Base-by-base conservation (phyloP, 345 rosid genomes). In the Bretschneidera sinensis region DNA sequence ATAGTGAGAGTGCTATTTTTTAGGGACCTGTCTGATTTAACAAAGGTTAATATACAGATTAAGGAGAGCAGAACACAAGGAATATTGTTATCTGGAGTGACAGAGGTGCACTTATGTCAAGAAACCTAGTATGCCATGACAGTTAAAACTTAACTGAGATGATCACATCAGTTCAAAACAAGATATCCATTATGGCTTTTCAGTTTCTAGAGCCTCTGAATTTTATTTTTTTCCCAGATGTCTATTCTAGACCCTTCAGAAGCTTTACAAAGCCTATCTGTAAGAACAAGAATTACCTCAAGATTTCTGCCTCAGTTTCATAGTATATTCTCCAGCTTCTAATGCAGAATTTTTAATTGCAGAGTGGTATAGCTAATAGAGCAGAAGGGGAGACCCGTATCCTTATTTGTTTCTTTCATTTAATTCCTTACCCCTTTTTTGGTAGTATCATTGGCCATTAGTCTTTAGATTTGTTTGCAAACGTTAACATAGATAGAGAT, bases 361-460 rank as follows among this genome's bases (percentile, higher is more conserved):
- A 92, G 98, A 70, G 63, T 23, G 98, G 98, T 55, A 77, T 85
- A 72, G 74, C 81, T 54, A 92, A 87, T 65, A 86, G 95, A 70
- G 87, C 92, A 47, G 88, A 89, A 64, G 98, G 92, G 58, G 98
- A 92, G 81, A 89, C 96, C 55, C 89, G 98, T 85, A 89, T 89
- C 92, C 83, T 71, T 74, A 51, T 48, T 18, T 20, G 21, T 48
- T 48, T 48, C 10, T 1, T 48, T 6, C 52, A 2, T 60, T 39
- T 20, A 54, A 43, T 21, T 25, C 33, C 10, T 51, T 55, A 9
- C 33, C n/a, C n/a, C n/a, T n/a, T n/a, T n/a, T n/a, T n/a, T n/a
- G n/a, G n/a, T n/a, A n/a, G n/a, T n/a, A n/a, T n/a, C n/a, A n/a
- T n/a, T n/a, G n/a, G n/a, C n/a, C n/a, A n/a, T n/a, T n/a, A n/a